Evolutionary conservation across 352 stramenopile genomes (phyloP).

Genomic region (Plasmopara muralis): DNA sequence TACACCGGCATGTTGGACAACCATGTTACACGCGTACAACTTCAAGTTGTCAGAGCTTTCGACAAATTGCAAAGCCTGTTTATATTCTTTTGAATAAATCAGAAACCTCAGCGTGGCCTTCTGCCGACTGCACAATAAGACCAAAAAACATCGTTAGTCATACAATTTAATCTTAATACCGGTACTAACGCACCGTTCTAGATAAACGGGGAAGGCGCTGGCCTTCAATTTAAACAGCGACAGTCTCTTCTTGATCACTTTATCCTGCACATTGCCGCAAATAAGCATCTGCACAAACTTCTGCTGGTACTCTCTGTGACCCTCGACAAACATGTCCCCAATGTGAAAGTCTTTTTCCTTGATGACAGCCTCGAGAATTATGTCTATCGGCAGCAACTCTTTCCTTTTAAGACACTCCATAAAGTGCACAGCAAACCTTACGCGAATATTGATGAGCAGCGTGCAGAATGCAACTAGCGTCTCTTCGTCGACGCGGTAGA

Average conservation of each 20-base stretch:
- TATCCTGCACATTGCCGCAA: conserved; percentile 36
- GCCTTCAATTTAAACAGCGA: conserved; percentile 46
- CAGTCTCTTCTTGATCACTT: conserved; percentile 68
- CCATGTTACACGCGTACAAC: conserved; percentile 49
- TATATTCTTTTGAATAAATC: conserved; percentile 51
- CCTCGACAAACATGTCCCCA: conserved; percentile 50
- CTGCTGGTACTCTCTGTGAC: conserved; percentile 28
- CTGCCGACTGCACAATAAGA: conserved; percentile 23
- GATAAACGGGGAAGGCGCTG: conserved; percentile 50
- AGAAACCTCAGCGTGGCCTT: conserved; percentile 50
- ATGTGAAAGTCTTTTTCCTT: conserved; percentile 47
- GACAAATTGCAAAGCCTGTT: conserved; percentile 45
- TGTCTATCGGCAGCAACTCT: conserved; percentile 32
- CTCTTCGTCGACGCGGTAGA: conserved; percentile 30
- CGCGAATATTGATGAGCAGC: conserved; percentile 20
- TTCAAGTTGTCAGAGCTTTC: conserved; percentile 19
- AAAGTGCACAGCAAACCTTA: conserved; percentile 36
- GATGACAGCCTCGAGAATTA: conserved; percentile 35
- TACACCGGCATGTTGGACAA: conserved; percentile 38
- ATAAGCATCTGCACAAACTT: conserved; percentile 52
- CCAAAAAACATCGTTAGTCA: conserved; percentile 1
- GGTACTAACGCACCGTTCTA: conserved; percentile 27
- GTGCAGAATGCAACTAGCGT: conserved; percentile 29
- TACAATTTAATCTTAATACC: neutral
- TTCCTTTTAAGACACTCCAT: conserved; percentile 39